phyloP scores from a whole-genome alignment of 2,329 filamentous ascomycete species.

The Claviceps fusiformis region DNA sequence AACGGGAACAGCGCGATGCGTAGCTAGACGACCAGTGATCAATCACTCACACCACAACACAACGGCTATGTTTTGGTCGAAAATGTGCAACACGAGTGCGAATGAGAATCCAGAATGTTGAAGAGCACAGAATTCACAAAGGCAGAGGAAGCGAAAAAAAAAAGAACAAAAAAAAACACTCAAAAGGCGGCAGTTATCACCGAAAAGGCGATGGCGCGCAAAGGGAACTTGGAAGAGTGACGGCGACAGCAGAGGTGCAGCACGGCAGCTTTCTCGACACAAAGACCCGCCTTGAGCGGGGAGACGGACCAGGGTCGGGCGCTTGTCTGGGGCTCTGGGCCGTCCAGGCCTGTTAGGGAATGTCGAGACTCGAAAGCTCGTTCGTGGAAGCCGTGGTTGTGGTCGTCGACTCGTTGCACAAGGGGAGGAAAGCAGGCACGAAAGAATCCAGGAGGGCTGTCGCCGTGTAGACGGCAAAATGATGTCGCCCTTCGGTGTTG shows the following conservation, averaged over 20 bases:
- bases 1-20: not conserved
- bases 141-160: conserved; percentile 6
- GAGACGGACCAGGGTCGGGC: conserved; percentile 5
- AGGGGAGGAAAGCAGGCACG: not conserved
- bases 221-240: not conserved
- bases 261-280: not conserved
- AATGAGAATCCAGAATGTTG: not conserved
- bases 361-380: not conserved
- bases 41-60: conserved; percentile 4
- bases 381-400: not conserved
- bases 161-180: conserved; percentile 1
- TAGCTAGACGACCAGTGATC: not conserved
- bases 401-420: conserved; percentile 1
- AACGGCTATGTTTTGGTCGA: conserved; percentile 19
- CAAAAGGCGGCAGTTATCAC: conserved; percentile 1
- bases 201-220: conserved; percentile 1
- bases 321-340: conserved; percentile 1
- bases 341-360: not conserved
- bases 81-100: conserved; percentile 9
- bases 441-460: not conserved
- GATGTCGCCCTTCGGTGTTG: not conserved
- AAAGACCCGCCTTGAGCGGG: conserved; percentile 2
- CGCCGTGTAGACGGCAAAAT: not conserved
- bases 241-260: conserved; percentile 1
- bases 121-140: conserved; percentile 6